phyloP scores from a whole-genome alignment of 2,329 filamentous ascomycete genomes.

The Pseudopithomyces chartarum region DNA sequence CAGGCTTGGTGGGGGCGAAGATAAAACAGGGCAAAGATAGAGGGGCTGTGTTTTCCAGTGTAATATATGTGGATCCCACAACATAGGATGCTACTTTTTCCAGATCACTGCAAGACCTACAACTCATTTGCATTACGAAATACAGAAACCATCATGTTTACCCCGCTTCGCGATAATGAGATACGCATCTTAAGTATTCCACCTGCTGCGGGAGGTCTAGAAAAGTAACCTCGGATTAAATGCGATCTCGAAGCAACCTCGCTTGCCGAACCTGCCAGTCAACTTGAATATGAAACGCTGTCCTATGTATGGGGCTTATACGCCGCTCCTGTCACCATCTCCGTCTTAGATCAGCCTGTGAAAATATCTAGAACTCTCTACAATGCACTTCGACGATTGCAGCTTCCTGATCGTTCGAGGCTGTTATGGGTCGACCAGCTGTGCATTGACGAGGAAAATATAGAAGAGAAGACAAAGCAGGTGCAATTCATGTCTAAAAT shows the following conservation, averaged over 20 bases:
- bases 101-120: too few relatives aligned
- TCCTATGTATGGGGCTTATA: background rate
- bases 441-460: background rate
- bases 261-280: background rate
- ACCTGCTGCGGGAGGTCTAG: background rate
- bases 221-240: background rate
- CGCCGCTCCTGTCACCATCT: background rate
- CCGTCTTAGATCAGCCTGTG: background rate
- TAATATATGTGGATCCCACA: too few relatives aligned
- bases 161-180: background rate
- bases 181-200: background rate
- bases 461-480: background rate
- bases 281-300: background rate
- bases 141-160: background rate
- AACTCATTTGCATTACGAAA: too few relatives aligned
- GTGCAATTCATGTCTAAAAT: background rate
- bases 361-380: background rate
- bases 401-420: background rate
- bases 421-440: slow-evolving; percentile 1
- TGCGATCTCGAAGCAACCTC: background rate
- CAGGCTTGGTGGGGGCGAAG: too few relatives aligned
- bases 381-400: background rate
- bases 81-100: too few relatives aligned
- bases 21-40: too few relatives aligned
- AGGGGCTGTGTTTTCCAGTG: too few relatives aligned